A percentile compares a stretch with the other conserved stretches of the same genome.
These are phyloP conservation scores for Aspergillus sclerotiicarbonarius DNA, from an alignment of 495 filamentous ascomycete species.

Conservation along the genomic window DNA sequence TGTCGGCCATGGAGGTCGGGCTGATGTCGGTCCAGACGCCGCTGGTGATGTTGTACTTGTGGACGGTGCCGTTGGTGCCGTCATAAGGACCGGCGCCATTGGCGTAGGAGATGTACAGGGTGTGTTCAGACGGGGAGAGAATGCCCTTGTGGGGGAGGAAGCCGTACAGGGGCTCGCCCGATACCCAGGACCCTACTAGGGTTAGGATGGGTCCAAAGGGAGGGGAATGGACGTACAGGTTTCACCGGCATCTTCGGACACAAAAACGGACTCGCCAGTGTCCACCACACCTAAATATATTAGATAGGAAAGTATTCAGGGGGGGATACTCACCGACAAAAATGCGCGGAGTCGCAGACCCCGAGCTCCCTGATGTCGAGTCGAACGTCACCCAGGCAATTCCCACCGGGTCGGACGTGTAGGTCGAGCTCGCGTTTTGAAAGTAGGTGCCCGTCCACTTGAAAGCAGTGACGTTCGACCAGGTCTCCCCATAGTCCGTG, in stretches of 20 bases:
- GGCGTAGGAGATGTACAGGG: constrained; percentile 14
- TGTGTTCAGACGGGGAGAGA: constrained; percentile 11
- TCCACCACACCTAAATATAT: constrained; percentile 6
- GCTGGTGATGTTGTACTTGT: constrained; percentile 18
- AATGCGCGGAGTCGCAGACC: constrained; percentile 14
- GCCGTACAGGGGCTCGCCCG: constrained; percentile 16
- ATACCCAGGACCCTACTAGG: constrained; percentile 11
- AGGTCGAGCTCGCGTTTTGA: constrained; percentile 10
- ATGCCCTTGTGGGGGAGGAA: constrained; percentile 20
- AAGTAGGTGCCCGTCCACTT: constrained; percentile 17
- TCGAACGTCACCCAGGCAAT: constrained; percentile 19
- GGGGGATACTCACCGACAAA: constrained; percentile 12
- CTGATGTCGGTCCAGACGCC: constrained; percentile 18
- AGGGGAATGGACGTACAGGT: constrained; percentile 8
- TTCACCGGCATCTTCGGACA: constrained; percentile 16
- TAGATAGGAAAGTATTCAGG: neutral
- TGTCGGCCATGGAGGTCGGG: constrained; percentile 11
- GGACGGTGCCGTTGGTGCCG: constrained; percentile 17
- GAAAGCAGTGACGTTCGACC: constrained; percentile 12
- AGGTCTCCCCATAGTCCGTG: constrained; percentile 15
- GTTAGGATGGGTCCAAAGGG: neutral
- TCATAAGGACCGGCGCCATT: constrained; percentile 17
- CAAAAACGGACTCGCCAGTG: constrained; percentile 14
- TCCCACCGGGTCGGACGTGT: constrained; percentile 13
- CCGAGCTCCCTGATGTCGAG: constrained; percentile 10